Evolutionary conservation across 2,329 filamentous ascomycete genomes (phyloP).

Genomic region (Ophiostoma montium): DNA sequence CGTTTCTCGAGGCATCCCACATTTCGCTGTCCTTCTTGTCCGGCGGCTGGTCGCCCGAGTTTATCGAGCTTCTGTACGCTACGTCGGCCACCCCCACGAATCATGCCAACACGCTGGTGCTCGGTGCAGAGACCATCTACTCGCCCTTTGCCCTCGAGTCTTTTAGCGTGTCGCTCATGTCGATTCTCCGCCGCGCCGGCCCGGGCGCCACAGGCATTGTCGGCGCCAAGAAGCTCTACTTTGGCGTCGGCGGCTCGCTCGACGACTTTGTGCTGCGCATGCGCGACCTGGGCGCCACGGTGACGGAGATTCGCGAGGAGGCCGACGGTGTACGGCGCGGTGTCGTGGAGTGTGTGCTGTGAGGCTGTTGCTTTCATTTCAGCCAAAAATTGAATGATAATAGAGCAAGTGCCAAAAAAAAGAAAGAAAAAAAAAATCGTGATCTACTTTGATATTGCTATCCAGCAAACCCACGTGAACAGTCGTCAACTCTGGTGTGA

Average conservation of each 20-base stretch:
- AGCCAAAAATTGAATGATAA: not conserved
- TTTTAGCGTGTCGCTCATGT: slow-evolving; percentile 54
- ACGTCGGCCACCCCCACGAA: slow-evolving; percentile 4
- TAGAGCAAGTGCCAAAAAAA: not conserved
- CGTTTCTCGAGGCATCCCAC: slow-evolving; percentile 31
- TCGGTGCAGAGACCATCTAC: slow-evolving; percentile 76
- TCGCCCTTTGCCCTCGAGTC: slow-evolving; percentile 54
- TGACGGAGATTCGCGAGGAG: slow-evolving; percentile 42
- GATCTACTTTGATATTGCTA: not conserved
- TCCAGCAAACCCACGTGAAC: too few relatives aligned
- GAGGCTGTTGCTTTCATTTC: not conserved
- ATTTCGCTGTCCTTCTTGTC: slow-evolving; percentile 55
- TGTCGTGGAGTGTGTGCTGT: slow-evolving; percentile 34
- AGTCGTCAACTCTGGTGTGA: too few relatives aligned
- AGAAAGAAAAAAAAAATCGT: not conserved
- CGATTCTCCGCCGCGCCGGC: slow-evolving; percentile 31
- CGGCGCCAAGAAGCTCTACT: slow-evolving; percentile 68
- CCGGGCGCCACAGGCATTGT: slow-evolving; percentile 45
- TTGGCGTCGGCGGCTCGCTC: slow-evolving; percentile 70
- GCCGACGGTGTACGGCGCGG: slow-evolving; percentile 46
- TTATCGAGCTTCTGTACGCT: slow-evolving; percentile 40
- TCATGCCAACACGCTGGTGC: slow-evolving; percentile 31
- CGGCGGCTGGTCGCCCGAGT: slow-evolving; percentile 56
- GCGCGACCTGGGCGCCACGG: slow-evolving; percentile 30
- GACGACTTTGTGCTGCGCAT: slow-evolving; percentile 54